Conservation (phyloP, 1,284 basidiomycete genomes). For the Sporisorium sorghi region DNA sequence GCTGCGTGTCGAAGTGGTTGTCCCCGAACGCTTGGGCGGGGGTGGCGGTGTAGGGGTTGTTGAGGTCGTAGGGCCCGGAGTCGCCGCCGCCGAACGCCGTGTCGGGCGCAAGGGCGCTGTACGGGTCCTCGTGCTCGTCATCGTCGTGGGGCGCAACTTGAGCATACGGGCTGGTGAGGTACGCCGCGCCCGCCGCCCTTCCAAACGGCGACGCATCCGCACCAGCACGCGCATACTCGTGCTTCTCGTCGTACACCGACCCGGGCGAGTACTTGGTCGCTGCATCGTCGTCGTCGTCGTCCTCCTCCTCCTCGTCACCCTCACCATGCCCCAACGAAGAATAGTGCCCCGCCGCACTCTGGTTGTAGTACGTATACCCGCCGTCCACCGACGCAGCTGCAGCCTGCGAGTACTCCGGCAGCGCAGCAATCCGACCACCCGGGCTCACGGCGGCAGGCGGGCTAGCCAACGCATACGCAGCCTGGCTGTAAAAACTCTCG, state of each 20-base stretch:
- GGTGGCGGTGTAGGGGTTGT: background rate
- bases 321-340: conserved; percentile 30
- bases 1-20: conserved; percentile 58
- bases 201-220: conserved; percentile 22
- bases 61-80: conserved; percentile 12
- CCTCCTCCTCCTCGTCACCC: conserved; percentile 35
- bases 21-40: conserved; percentile 25
- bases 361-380: conserved; percentile 37
- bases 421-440: conserved; percentile 8
- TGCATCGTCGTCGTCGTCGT: conserved; percentile 37
- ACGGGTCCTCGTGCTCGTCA: conserved; percentile 24
- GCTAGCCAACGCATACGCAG: conserved; percentile 52
- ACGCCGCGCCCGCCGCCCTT: conserved; percentile 17
- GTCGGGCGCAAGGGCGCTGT: conserved; percentile 33
- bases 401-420: conserved; percentile 27
- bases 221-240: conserved; percentile 10
- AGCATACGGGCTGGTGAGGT: conserved; percentile 40
- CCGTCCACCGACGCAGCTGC: conserved; percentile 6
- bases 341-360: conserved; percentile 38
- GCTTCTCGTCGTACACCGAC: conserved; percentile 45
- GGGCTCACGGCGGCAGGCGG: conserved; percentile 17
- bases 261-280: conserved; percentile 43
- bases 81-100: conserved; percentile 25
- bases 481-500: conserved; percentile 62
- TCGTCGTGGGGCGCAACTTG: conserved; percentile 22